Percentiles rank a stretch among this genome's conserved stretches.
Conservation (phyloP, 2,329 filamentous ascomycete species). For the Verticillium longisporum region DNA sequence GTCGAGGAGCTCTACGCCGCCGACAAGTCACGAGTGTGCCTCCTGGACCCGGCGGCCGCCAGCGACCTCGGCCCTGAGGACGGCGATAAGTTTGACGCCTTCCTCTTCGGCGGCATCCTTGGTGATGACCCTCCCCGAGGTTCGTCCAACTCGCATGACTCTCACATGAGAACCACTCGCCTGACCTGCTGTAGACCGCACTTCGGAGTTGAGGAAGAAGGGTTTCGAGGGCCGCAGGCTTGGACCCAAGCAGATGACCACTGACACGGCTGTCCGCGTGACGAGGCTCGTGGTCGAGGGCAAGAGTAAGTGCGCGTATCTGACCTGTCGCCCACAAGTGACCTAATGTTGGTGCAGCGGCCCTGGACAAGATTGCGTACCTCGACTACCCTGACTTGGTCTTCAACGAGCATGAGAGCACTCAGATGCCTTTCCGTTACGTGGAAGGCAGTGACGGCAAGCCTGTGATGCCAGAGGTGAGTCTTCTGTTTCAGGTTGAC, state of each 20-base stretch:
- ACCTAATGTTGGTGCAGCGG: constrained; percentile 41
- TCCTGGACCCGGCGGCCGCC: constrained; percentile 79
- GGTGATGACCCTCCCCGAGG: constrained; percentile 91
- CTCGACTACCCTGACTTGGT: constrained; percentile 84
- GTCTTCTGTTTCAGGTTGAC: constrained; percentile 12
- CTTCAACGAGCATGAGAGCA: constrained; percentile 87
- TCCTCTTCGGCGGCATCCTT: constrained; percentile 96
- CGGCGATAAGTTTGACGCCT: constrained; percentile 76
- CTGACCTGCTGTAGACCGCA: constrained; percentile 59
- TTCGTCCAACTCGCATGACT: constrained; percentile 29
- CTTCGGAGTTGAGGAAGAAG: constrained; percentile 90
- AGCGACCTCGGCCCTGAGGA: constrained; percentile 81
- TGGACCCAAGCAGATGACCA: constrained; percentile 95
- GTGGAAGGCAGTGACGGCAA: constrained; percentile 68
- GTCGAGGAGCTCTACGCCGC: constrained; percentile 77
- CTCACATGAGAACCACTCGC: not conserved
- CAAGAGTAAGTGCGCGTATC: constrained; percentile 52
- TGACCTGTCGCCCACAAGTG: not conserved
- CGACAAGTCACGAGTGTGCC: constrained; percentile 70
- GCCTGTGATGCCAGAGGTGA: constrained; percentile 86
- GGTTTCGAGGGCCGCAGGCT: constrained; percentile 83
- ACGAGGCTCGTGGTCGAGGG: constrained; percentile 84
- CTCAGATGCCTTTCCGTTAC: constrained; percentile 97
- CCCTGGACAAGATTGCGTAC: constrained; percentile 73
- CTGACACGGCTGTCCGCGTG: constrained; percentile 91